Evolutionary conservation across 2,329 filamentous ascomycete species (phyloP), one percentile per base, ranked within the genome.

Genomic region (Aspergillus eucalypticola): DNA sequence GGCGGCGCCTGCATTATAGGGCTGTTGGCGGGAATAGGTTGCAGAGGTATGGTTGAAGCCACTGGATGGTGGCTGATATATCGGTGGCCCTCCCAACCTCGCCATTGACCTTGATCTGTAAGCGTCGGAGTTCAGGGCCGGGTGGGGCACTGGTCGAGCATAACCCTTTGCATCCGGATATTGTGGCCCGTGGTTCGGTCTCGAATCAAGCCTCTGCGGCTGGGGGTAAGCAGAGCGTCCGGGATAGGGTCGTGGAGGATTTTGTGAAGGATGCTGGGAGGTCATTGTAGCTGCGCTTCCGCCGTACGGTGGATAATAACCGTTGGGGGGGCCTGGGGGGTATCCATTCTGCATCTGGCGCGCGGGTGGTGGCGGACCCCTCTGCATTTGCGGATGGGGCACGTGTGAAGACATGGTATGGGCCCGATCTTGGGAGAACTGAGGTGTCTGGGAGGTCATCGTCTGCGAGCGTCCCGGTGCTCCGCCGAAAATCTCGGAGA

Each of bases 21-120:
- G 89, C 60, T 90, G 87, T 67, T 93, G 90, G 57, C 93, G 88
- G 71, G 92, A 92, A 46, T 89, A 86, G 72, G 88, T 90, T 54
- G 90, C 88, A 25, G 90, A 87, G 11, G 88, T 84, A 73, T 85
- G 82, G 74, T 87, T 85, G 72, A 86, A 89, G 50, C 82, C 82
- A 69, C 79, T 85, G 11, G 86, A 82, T 15, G 86, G 84, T 52
- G 84, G 84, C 58, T 88, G 84, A 71, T 92, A 91, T 76, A 89
- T 86, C 62, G 87, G 86, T 38, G 90, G 91, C 63, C 92, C 87
- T 55, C 89, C 84, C 65, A 85, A 84, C 63, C 88, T 88, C 39
- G 92, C 94, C 72, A 99, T 87, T 35, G 94, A 98, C 69, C 96
- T 92, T n/a, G 95, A 96, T 60, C 95, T 87, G 78, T 92, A 96